Evolutionary conservation across 768 basidiomycete species (phyloP).

Genomic region (Mycena rosella): DNA sequence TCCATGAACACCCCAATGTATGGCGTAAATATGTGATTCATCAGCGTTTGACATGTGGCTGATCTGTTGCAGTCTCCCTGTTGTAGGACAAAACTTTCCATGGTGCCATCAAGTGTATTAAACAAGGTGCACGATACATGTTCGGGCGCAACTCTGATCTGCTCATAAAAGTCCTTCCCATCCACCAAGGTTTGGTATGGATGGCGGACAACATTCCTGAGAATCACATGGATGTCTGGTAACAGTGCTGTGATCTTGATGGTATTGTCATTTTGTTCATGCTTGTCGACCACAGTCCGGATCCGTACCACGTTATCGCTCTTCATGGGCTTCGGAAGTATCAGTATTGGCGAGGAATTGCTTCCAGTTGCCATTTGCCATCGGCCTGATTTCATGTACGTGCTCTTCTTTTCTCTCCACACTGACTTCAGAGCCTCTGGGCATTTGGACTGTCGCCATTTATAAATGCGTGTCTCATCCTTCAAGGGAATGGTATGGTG

Average conservation of each 20-base stretch:
- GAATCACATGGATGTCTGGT: conserved; percentile 39
- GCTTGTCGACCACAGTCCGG: conserved; percentile 45
- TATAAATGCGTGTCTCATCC: conserved; percentile 43
- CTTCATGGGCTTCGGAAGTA: conserved; percentile 42
- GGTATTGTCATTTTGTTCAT: conserved; percentile 49
- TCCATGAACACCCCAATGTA: conserved; percentile 51
- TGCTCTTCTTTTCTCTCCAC: conserved; percentile 46
- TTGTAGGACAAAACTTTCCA: conserved; percentile 53
- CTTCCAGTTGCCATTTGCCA: conserved; percentile 41
- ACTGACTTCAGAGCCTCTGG: conserved; percentile 43
- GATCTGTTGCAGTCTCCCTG: conserved; percentile 32
- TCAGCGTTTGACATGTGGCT: conserved; percentile 56
- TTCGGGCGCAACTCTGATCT: conserved; percentile 46
- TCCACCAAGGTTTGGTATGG: conserved; percentile 47
- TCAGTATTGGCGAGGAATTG: conserved; percentile 49
- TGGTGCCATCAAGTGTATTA: conserved; percentile 48
- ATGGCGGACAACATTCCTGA: conserved; percentile 40
- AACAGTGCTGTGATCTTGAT: conserved; percentile 36
- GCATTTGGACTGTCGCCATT: conserved; percentile 47
- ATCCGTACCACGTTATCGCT: conserved; percentile 34
- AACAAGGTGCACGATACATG: conserved; percentile 36
- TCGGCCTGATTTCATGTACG: conserved; percentile 45
- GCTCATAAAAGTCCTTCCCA: conserved; percentile 56
- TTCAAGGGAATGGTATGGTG: conserved; percentile 50
- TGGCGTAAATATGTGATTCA: conserved; percentile 52